Conservation (phyloP, 495 filamentous ascomycete genomes). For the Lasiosphaeria ovina region DNA sequence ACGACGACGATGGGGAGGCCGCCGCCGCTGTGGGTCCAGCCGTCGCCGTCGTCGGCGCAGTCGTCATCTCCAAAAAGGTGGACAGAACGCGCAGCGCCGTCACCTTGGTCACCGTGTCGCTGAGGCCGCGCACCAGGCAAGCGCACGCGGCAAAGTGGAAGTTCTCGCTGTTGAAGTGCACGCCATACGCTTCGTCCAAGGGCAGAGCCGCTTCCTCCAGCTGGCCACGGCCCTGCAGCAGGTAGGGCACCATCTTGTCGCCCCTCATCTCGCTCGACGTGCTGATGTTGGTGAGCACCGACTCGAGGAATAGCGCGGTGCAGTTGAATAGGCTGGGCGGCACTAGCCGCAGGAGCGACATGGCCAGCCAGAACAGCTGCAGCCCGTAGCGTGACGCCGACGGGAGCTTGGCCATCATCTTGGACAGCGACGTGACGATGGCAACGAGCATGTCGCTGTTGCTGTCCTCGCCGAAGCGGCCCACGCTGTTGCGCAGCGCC, state of each 20-base stretch:
- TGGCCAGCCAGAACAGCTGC: conserved; percentile 68
- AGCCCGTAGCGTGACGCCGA: conserved; percentile 61
- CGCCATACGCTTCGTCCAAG: conserved; percentile 60
- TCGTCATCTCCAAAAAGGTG: conserved; percentile 59
- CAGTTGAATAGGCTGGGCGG: conserved; percentile 60
- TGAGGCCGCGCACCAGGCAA: conserved; percentile 58
- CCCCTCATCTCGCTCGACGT: conserved; percentile 54
- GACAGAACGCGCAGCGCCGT: conserved; percentile 55
- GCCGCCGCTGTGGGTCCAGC: not conserved
- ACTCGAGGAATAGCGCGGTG: conserved; percentile 59
- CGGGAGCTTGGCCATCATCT: conserved; percentile 67
- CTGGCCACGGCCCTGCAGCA: conserved; percentile 54
- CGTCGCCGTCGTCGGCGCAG: conserved; percentile 24
- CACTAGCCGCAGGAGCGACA: conserved; percentile 61
- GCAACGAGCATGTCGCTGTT: conserved; percentile 65
- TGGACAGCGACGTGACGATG: conserved; percentile 61
- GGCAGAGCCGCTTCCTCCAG: conserved; percentile 57
- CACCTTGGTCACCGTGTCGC: conserved; percentile 55
- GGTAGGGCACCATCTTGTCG: conserved; percentile 54
- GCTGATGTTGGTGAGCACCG: conserved; percentile 58
- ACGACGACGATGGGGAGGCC: conserved; percentile 1
- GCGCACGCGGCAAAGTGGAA: conserved; percentile 64
- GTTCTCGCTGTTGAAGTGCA: conserved; percentile 59
- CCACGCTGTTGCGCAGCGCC: conserved; percentile 57
- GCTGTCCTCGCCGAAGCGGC: conserved; percentile 56